These are phyloP conservation scores for Cystobasidium onofrii DNA, from an alignment of 768 basidiomycete genomes.

Conservation along the genomic window DNA sequence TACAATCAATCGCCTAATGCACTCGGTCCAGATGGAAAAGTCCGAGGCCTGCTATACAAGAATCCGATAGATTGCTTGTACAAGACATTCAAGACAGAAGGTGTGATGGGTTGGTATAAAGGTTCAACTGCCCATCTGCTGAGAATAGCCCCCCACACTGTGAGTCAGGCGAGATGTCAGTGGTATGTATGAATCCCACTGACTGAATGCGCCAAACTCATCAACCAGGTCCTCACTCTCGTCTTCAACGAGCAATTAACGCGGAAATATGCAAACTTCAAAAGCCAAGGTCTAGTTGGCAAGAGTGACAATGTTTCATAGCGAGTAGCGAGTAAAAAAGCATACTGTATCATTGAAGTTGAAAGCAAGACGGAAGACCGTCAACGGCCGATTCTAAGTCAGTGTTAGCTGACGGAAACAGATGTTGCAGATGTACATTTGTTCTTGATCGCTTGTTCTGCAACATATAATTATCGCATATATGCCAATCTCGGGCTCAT, in stretches of 20 bases:
- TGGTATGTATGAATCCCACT: background rate
- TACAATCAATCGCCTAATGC: constrained; percentile 84
- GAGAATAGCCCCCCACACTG: constrained; percentile 40
- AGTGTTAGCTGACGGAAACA: no score
- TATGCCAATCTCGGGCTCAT: no score
- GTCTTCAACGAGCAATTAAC: constrained; percentile 29
- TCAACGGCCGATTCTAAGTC: no score
- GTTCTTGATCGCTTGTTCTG: no score
- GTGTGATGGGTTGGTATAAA: constrained; percentile 91
- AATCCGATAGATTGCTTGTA: constrained; percentile 92
- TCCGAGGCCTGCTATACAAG: constrained; percentile 53
- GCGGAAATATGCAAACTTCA: constrained; percentile 5
- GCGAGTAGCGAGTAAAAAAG: no score
- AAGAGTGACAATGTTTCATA: constrained; percentile 10
- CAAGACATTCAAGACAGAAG: constrained; percentile 89
- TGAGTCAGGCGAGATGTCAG: background rate
- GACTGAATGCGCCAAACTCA: background rate
- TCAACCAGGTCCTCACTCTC: constrained; percentile 18
- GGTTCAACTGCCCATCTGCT: constrained; percentile 84
- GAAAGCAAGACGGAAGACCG: no score
- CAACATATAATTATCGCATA: no score
- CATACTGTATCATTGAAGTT: no score
- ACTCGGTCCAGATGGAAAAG: constrained; percentile 58
- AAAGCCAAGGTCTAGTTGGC: constrained; percentile 1
- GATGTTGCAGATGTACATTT: no score